Percentiles rank a stretch among this genome's conserved stretches.
phyloP scores from a whole-genome alignment of 2,329 filamentous ascomycete genomes.

The Cladosporium colombiae region DNA sequence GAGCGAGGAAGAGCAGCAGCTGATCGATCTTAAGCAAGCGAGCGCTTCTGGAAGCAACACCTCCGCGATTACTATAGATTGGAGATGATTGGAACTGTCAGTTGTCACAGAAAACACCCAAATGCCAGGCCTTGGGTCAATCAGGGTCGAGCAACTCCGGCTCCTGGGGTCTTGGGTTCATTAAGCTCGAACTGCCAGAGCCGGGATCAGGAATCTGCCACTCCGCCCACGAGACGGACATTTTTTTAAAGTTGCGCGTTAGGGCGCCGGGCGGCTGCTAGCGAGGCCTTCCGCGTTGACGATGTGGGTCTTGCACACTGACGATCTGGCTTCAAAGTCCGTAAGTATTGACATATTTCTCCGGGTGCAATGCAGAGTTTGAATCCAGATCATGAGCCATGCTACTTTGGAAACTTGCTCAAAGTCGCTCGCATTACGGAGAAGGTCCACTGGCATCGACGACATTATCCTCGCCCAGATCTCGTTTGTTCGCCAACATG shows the following conservation, averaged over 20 bases:
- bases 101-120: not conserved
- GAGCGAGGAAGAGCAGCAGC: not conserved
- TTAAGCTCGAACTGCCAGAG: conserved; percentile 12
- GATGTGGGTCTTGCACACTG: not conserved
- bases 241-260: not conserved
- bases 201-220: not conserved
- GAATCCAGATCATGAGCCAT: too few relatives aligned
- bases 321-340: too few relatives aligned
- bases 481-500: not conserved
- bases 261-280: too few relatives aligned
- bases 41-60: not conserved
- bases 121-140: conserved; percentile 4
- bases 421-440: too few relatives aligned
- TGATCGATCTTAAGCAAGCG: not conserved
- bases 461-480: conserved; percentile 2
- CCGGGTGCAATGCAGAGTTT: too few relatives aligned
- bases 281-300: not conserved
- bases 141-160: conserved; percentile 1
- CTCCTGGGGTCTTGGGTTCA: conserved; percentile 9
- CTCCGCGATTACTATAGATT: not conserved
- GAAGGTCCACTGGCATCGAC: not conserved
- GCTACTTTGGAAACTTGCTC: too few relatives aligned
- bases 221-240: conserved; percentile 10
- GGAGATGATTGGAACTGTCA: not conserved
- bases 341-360: too few relatives aligned